phyloP scores from a whole-genome alignment of 352 stramenopile species.

The Pythium folliculosum region DNA sequence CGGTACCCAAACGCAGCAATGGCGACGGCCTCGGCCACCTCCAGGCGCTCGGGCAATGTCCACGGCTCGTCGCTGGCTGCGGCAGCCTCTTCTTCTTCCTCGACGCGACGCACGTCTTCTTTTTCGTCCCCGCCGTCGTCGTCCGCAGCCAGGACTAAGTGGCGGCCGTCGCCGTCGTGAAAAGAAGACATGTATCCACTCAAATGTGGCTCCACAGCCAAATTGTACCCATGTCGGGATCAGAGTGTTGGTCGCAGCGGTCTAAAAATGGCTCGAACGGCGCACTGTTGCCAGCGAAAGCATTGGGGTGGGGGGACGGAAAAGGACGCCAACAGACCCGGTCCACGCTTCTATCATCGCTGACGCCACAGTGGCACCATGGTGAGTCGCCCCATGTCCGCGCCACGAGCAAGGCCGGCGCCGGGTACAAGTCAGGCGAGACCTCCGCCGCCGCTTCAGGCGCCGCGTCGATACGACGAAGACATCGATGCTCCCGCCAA shows the following conservation, averaged over 20 bases:
- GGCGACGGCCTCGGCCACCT: not conserved
- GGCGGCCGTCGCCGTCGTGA: constrained; percentile 2
- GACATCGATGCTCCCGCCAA: constrained; percentile 7
- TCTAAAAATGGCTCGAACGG: not conserved
- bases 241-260: not conserved
- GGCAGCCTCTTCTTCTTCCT: not conserved
- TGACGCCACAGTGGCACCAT: not conserved
- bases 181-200: not conserved
- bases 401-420: constrained; percentile 14
- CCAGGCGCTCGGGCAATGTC: not conserved
- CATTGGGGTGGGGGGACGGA: not conserved
- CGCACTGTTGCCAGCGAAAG: not conserved
- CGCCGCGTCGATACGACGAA: not conserved
- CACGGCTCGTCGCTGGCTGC: not conserved
- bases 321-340: too few species aligned
- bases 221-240: constrained; percentile 11
- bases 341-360: too few species aligned
- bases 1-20: not conserved
- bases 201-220: too few species aligned
- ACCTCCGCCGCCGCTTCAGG: not conserved
- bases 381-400: constrained; percentile 16
- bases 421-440: not conserved
- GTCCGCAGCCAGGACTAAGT: constrained; percentile 1
- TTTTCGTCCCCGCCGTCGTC: constrained; percentile 5
- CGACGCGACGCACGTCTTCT: not conserved